phyloP scores from a whole-genome alignment of 345 rosid species.

The Lenwebbia sp. region DNA sequence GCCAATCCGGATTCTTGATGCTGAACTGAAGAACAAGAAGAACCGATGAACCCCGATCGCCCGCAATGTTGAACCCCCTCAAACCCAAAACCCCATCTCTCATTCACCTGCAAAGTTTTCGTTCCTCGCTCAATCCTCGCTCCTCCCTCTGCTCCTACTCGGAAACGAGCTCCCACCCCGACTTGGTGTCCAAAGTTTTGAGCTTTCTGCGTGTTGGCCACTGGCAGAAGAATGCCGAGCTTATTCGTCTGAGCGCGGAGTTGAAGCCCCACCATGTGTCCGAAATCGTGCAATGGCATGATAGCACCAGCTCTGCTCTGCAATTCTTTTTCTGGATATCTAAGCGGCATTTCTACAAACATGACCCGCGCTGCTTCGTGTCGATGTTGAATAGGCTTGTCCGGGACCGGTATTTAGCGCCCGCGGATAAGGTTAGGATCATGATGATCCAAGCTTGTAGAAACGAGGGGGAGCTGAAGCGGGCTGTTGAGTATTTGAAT shows the following conservation, averaged over 20 bases:
- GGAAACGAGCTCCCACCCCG: not conserved
- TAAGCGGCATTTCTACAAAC: slow-evolving; percentile 36
- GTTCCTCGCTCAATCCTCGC: not conserved
- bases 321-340: slow-evolving; percentile 45
- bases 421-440: slow-evolving; percentile 45
- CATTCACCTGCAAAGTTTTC: not conserved
- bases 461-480: slow-evolving; percentile 26
- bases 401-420: slow-evolving; percentile 18
- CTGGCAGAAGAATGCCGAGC: slow-evolving; percentile 36
- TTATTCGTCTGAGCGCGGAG: slow-evolving; percentile 12
- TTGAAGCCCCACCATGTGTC: slow-evolving; percentile 38
- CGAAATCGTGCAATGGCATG: slow-evolving; percentile 27
- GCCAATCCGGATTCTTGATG: not conserved
- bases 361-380: slow-evolving; percentile 26
- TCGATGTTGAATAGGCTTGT: slow-evolving; percentile 47
- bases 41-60: not conserved
- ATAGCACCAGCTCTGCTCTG: slow-evolving; percentile 15
- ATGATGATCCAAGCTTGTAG: slow-evolving; percentile 49
- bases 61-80: not conserved
- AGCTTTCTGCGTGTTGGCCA: slow-evolving; percentile 16
- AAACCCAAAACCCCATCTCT: not conserved
- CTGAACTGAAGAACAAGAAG: not conserved
- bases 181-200: slow-evolving; percentile 21
- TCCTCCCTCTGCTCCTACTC: slow-evolving; percentile 6
- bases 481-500: slow-evolving; percentile 34